Percentiles rank a stretch among this genome's conserved stretches.
These are phyloP conservation scores for Penicillium parvum DNA, from an alignment of 495 filamentous ascomycete species.

Conservation along the genomic window DNA sequence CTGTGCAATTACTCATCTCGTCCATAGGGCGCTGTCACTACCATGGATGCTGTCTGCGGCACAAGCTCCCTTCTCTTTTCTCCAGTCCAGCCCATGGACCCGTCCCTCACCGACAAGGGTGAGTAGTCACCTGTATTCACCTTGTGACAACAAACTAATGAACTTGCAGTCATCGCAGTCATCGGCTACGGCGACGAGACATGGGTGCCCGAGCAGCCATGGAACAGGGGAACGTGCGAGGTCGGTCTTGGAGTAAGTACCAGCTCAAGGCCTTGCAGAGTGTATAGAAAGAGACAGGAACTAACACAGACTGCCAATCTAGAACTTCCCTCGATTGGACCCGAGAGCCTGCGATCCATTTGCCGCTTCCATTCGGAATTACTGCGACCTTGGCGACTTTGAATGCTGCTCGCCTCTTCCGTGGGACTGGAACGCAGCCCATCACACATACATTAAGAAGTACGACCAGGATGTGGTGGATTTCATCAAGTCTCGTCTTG, in stretches of 20 bases:
- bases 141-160: too few relatives aligned
- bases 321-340: slow-evolving; percentile 16
- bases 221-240: slow-evolving; percentile 21
- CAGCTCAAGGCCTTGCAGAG: neutral
- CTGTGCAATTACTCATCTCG: neutral
- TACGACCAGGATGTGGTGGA: slow-evolving; percentile 23
- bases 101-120: slow-evolving; percentile 10
- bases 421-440: slow-evolving; percentile 11
- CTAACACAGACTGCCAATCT: neutral
- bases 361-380: slow-evolving; percentile 16
- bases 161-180: slow-evolving; percentile 13
- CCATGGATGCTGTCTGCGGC: slow-evolving; percentile 22
- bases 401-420: slow-evolving; percentile 6
- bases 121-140: neutral
- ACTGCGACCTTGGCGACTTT: slow-evolving; percentile 20
- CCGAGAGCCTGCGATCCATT: slow-evolving; percentile 16
- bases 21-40: slow-evolving; percentile 15
- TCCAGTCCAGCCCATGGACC: neutral
- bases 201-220: slow-evolving; percentile 15
- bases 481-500: slow-evolving; percentile 14
- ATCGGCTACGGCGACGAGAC: slow-evolving; percentile 23
- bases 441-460: slow-evolving; percentile 16
- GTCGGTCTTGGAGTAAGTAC: slow-evolving; percentile 20
- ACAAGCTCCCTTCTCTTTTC: slow-evolving; percentile 8
- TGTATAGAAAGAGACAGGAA: neutral